Conservation (phyloP, 352 stramenopile genomes). For the Globisporangium nagaii region DNA sequence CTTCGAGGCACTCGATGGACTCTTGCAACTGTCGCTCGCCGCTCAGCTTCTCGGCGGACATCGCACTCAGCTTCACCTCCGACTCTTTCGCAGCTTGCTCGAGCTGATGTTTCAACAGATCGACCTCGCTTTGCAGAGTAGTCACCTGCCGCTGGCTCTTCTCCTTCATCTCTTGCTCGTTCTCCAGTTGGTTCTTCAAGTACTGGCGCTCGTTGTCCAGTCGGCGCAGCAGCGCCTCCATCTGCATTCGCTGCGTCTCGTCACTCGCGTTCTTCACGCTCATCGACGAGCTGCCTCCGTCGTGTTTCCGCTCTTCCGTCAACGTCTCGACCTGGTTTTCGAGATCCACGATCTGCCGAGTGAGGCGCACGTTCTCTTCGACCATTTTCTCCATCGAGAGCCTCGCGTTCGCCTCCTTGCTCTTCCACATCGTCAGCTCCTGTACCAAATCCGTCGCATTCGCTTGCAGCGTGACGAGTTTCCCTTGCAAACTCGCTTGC, state of each 20-base stretch:
- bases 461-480: conserved; percentile 58
- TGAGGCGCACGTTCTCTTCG: conserved; percentile 61
- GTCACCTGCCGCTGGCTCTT: conserved; percentile 32
- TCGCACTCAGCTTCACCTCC: conserved; percentile 36
- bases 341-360: conserved; percentile 57
- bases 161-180: conserved; percentile 42
- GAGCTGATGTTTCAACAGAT: conserved; percentile 24
- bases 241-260: conserved; percentile 72
- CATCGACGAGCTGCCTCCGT: conserved; percentile 22
- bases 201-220: conserved; percentile 82
- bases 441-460: conserved; percentile 76
- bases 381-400: conserved; percentile 71
- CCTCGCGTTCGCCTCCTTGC: conserved; percentile 57
- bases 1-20: conserved; percentile 37
- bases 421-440: conserved; percentile 59
- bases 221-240: conserved; percentile 63
- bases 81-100: conserved; percentile 29
- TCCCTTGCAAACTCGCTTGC: conserved; percentile 43
- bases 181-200: conserved; percentile 69
- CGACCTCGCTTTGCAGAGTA: conserved; percentile 38
- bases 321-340: conserved; percentile 51
- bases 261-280: conserved; percentile 67
- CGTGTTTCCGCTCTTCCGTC: conserved; percentile 44
- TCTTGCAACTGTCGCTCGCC: conserved; percentile 37
- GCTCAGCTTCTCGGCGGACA: conserved; percentile 19